These are phyloP conservation scores for Starmerella scarabaei DNA, from an alignment of 805 yeast genomes.

Conservation along the genomic window DNA sequence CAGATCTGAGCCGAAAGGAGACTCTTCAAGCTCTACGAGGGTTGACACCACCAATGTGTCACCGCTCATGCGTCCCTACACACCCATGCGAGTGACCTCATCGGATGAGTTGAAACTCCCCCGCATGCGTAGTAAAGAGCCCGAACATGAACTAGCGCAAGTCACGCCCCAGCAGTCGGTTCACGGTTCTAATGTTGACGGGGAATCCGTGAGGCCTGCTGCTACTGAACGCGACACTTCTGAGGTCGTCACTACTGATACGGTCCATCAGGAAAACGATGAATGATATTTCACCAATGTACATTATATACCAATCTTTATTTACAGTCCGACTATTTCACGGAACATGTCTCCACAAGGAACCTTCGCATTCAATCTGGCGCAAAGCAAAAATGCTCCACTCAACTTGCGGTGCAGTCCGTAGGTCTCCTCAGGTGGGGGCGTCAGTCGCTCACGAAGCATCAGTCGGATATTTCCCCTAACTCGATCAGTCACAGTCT, in stretches of 20 bases:
- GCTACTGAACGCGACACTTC: neutral
- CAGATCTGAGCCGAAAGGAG: neutral
- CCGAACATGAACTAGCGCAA: too few relatives aligned
- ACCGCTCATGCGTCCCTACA: too few relatives aligned
- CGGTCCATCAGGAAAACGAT: too few relatives aligned
- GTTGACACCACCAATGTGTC: too few relatives aligned
- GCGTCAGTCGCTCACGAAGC: slow-evolving; percentile 82
- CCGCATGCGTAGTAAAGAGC: neutral
- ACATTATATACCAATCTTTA: neutral
- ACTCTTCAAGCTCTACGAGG: neutral
- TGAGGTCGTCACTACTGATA: neutral
- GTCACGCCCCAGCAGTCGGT: too few relatives aligned
- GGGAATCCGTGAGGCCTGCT: neutral
- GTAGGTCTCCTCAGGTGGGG: slow-evolving; percentile 98
- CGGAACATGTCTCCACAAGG: slow-evolving; percentile 67
- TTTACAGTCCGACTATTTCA: slow-evolving; percentile 48
- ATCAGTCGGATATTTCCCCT: slow-evolving; percentile 75
- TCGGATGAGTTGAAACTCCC: neutral
- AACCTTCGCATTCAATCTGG: slow-evolving; percentile 68
- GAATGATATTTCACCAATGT: neutral
- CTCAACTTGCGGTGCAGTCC: slow-evolving; percentile 90
- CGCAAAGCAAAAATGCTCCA: slow-evolving; percentile 84
- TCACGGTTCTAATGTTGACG: neutral
- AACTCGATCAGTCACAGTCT: slow-evolving; percentile 89
- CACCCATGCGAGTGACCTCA: neutral